Base-by-base conservation (phyloP, 306 rosid species). In the Vigna radiata region DNA sequence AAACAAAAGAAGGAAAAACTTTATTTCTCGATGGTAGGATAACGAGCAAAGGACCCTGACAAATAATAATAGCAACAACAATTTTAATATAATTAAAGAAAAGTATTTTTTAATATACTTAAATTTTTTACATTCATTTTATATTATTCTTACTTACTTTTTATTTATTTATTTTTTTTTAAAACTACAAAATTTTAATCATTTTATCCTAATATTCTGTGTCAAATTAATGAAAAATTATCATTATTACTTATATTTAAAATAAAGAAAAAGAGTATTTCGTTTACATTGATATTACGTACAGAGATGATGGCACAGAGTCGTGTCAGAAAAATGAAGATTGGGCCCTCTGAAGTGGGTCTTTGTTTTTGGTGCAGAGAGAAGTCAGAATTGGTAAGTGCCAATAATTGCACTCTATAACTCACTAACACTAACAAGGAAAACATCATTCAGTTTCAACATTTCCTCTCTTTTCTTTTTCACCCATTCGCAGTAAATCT, bases 291-390 rank as follows among this genome's bases (percentile, higher is more conserved):
- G 62, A 67, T 64, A 33, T 74, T 46, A 18, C 48, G 75, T 75
- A 50, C 61, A 33, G 58, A 39, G 25, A 79, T 67, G 1, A 80
- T 41, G 9, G 37, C 1, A 39, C 3, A 72, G 36, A 64, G 56
- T 4, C 1, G 23, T 58, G 87, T 83, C 85, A 83, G 83, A 29
- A 81, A 81, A 50, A 84, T 86, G 79, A 74, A 82, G 78, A 18
- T 62, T 21, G 78, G 83, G 83, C 68, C 85, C 86, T 85, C 87
- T 83, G 85, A 83, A 87, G 72, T 85, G 89, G 55, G 79, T 27
- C 18, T 75, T 59, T 68, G 72, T 2, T 67, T 59, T 23, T 53
- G 77, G 62, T 12, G 73, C 16, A 6, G 13, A 39, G 52, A 23
- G 18, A 73, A 2, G 44, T 23, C 43, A 69, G 67, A 68, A 18